These are phyloP conservation scores for Bretschneidera sinensis DNA, from an alignment of 345 rosid genomes.

Conservation along the genomic window DNA sequence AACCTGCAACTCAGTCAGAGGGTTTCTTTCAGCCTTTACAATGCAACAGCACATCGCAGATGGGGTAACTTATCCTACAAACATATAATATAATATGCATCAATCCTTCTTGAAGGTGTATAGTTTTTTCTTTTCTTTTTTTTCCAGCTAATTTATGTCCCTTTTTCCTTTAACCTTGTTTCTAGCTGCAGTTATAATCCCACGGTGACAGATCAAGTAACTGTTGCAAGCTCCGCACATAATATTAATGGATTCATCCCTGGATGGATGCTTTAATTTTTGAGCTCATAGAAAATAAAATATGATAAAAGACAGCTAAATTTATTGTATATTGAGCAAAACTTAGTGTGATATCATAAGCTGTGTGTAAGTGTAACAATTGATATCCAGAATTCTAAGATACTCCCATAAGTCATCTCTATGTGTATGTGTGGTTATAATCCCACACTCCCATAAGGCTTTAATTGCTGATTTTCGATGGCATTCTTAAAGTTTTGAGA, in stretches of 20 bases:
- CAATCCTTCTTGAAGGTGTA: neutral
- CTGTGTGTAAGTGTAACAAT: too few relatives aligned
- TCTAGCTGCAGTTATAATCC: slow-evolving; percentile 20
- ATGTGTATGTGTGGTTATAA: too few relatives aligned
- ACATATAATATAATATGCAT: neutral
- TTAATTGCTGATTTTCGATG: too few relatives aligned
- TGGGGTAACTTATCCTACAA: slow-evolving; percentile 22
- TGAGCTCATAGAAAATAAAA: neutral
- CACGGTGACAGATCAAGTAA: slow-evolving; percentile 18
- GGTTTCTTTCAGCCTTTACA: slow-evolving; percentile 34
- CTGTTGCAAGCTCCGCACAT: slow-evolving; percentile 30
- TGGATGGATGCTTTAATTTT: slow-evolving; percentile 39
- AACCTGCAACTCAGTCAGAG: slow-evolving; percentile 21
- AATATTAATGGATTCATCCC: slow-evolving; percentile 33
- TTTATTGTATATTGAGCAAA: too few relatives aligned
- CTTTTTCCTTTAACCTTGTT: slow-evolving; percentile 1
- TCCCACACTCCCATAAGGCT: too few relatives aligned
- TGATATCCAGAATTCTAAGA: too few relatives aligned
- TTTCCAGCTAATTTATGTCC: neutral
- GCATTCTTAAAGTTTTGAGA: too few relatives aligned
- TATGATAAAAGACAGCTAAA: too few relatives aligned
- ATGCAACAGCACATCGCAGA: slow-evolving; percentile 27
- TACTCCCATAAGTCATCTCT: too few relatives aligned
- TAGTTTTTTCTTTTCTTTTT: neutral
- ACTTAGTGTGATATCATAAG: too few relatives aligned